A percentile compares a stretch with the other conserved stretches of the same genome.
Conservation (phyloP, 202 grass and related monocot genomes). For the Cymbopogon flexuosus region DNA sequence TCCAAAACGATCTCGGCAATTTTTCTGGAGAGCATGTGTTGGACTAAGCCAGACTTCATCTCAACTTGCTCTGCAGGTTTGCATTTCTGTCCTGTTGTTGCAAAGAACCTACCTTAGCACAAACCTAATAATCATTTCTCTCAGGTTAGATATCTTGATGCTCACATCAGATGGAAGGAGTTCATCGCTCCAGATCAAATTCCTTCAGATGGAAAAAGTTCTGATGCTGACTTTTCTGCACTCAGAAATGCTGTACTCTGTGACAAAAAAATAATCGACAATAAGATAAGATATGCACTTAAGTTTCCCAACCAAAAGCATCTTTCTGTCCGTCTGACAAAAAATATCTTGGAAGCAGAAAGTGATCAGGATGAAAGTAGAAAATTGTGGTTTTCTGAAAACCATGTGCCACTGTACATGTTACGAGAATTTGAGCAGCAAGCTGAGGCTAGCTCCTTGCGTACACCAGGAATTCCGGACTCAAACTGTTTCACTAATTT, state of each 20-base stretch:
- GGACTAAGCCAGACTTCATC: slow-evolving; percentile 65
- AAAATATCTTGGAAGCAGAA: slow-evolving; percentile 86
- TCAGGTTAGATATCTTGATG: slow-evolving; percentile 96
- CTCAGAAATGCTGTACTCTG: slow-evolving; percentile 92
- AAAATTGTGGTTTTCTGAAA: slow-evolving; percentile 88
- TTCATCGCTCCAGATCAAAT: slow-evolving; percentile 75
- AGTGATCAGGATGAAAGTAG: slow-evolving; percentile 46
- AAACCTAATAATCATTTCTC: slow-evolving; percentile 32
- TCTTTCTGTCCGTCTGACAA: slow-evolving; percentile 67
- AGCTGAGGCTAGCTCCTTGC: slow-evolving; percentile 31
- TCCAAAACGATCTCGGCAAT: slow-evolving; percentile 73
- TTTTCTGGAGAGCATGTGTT: slow-evolving; percentile 85
- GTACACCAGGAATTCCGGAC: slow-evolving; percentile 26
- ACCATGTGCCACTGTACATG: slow-evolving; percentile 76
- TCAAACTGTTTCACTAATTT: slow-evolving; percentile 41
- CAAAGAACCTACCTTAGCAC: slow-evolving; percentile 23
- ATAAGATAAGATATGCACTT: slow-evolving; percentile 72
- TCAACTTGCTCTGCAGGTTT: slow-evolving; percentile 86
- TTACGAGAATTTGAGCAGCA: slow-evolving; percentile 76
- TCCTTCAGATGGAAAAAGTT: slow-evolving; percentile 60
- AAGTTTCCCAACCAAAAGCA: slow-evolving; percentile 91
- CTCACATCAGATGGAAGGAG: slow-evolving; percentile 90
- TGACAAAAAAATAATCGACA: slow-evolving; percentile 60
- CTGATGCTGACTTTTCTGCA: slow-evolving; percentile 59
- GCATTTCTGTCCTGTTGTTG: slow-evolving; percentile 25